Evolutionary conservation across 441 rosid species (phyloP).

Genomic region (Bocquillonia castaneifolia): DNA sequence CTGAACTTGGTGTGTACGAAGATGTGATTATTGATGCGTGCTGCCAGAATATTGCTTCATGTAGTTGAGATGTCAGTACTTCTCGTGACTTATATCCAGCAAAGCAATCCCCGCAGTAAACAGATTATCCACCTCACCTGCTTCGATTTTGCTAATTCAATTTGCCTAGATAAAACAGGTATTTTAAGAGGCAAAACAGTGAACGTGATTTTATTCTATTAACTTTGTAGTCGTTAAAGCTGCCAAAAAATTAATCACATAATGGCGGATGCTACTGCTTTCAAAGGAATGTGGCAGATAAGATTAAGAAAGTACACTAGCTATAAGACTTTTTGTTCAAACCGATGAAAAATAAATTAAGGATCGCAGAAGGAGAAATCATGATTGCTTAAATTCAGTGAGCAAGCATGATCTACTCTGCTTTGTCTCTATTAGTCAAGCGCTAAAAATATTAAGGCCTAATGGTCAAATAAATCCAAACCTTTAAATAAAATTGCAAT

Average conservation of each 20-base stretch:
- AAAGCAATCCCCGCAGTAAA: slow-evolving; percentile 65
- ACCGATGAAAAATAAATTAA: neutral
- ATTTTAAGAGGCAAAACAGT: neutral
- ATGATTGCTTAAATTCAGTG: neutral
- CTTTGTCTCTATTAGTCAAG: too few species aligned
- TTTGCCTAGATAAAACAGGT: neutral
- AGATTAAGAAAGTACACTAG: neutral
- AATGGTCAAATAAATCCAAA: too few species aligned
- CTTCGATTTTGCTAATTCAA: neutral
- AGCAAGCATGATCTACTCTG: slow-evolving; percentile 3
- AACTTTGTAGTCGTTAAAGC: neutral
- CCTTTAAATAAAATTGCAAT: too few species aligned
- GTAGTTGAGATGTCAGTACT: slow-evolving; percentile 78
- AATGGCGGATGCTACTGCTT: neutral
- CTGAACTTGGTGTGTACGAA: slow-evolving; percentile 53
- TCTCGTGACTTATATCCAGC: slow-evolving; percentile 46
- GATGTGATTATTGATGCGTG: slow-evolving; percentile 86
- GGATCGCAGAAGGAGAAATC: neutral
- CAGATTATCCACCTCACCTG: slow-evolving; percentile 5
- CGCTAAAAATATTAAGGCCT: too few species aligned
- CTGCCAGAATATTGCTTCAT: slow-evolving; percentile 74
- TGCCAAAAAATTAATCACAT: neutral
- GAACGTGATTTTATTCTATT: neutral
- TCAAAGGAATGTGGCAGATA: neutral
- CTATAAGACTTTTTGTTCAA: neutral